Base-by-base conservation (phyloP, 441 rosid species). In the Sinapis alba region DNA sequence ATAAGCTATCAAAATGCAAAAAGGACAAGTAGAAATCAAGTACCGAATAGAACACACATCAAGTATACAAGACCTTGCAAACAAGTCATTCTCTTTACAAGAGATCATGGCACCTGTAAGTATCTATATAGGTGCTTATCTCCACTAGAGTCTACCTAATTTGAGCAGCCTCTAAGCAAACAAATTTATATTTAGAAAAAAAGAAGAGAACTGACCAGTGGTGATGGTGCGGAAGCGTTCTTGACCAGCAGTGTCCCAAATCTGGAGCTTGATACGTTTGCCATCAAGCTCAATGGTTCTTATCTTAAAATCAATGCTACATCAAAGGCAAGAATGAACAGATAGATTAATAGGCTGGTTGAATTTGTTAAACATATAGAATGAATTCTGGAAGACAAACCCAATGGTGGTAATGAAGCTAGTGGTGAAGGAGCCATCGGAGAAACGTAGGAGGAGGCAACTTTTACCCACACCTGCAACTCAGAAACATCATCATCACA, bases 221-320 rank as follows among this genome's bases (percentile, higher is more conserved):
- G 91, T 87, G 80, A 87, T 87, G 36, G 91, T 87, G 43, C 91
- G 82, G 69, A 87, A 87, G 20, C 91, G 83, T 76, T 87, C 89
- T 83, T 87, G 91, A 72, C 91, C 91, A 74, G 91, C 91, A 47
- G 91, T 87, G 71, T 87, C 91, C 89, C 91, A 87, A 73, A 87
- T 87, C 79, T 87, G 91, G 69, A 87, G 89, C 88, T 87, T 87
- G 84, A 87, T 85, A 65, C 89, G 84, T 77, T 87, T 87, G 10
- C 88, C 91, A 83, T 87, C 89, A 65, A 87, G 89, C 81, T 87
- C 91, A 75, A 87, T 84, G 69, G 89, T 88, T 81, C 89, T 83
- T 79, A 88, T 86, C 87, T 86, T 88, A 81, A 86, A 88, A 75
- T 88, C 92, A 77, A 88, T 88, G 65, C 92, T 87, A 82, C 71